These are phyloP conservation scores for Salix exigua DNA, from an alignment of 345 rosid species.

Conservation along the genomic window DNA sequence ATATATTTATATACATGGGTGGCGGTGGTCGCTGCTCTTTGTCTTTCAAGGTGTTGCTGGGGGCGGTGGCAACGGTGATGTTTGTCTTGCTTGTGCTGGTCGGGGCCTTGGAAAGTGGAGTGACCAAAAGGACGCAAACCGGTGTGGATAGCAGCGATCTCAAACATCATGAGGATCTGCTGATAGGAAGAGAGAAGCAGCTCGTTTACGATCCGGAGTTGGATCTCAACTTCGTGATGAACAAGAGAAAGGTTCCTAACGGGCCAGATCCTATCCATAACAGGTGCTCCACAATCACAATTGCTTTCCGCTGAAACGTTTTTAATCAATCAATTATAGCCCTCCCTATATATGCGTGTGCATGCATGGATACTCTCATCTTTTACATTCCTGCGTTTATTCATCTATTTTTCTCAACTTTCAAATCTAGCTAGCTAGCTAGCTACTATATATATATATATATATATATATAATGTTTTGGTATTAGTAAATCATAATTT, in stretches of 20 bases:
- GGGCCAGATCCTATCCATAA: constrained; percentile 98
- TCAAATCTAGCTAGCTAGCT: not conserved
- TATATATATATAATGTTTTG: not conserved
- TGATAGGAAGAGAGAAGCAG: constrained; percentile 25
- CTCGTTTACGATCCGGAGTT: constrained; percentile 23
- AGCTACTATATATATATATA: not conserved
- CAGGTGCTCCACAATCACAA: constrained; percentile 39
- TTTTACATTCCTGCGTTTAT: not conserved
- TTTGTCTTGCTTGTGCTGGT: constrained; percentile 36
- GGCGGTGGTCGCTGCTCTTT: constrained; percentile 9
- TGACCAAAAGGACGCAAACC: constrained; percentile 4
- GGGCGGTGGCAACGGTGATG: constrained; percentile 22
- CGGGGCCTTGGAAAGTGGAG: constrained; percentile 26
- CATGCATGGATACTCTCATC: not conserved
- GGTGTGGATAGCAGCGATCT: not conserved
- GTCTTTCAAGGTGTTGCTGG: constrained; percentile 19
- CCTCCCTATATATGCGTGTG: not conserved
- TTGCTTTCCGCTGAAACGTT: too few relatives aligned
- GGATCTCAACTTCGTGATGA: constrained; percentile 54
- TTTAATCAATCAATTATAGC: not conserved
- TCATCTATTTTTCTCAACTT: not conserved
- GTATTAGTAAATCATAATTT: not conserved
- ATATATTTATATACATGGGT: not conserved
- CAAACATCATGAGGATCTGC: not conserved
- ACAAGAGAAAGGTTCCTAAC: constrained; percentile 83